phyloP scores from a whole-genome alignment of 1,284 basidiomycete species.

The Apiotrichum porosum region DNA sequence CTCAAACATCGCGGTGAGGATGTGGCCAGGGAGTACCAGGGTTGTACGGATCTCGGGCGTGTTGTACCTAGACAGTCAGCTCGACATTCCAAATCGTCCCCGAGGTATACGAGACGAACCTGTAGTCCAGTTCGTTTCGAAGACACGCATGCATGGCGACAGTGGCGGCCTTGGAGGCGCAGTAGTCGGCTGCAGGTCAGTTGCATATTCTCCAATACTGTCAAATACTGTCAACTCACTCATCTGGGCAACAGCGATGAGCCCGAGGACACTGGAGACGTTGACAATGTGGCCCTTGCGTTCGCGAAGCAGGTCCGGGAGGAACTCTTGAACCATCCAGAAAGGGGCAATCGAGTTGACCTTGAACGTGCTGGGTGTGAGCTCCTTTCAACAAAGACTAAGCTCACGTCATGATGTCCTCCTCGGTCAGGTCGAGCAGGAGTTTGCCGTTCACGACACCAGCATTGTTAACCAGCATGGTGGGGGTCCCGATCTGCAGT shows the following conservation, averaged over 20 bases:
- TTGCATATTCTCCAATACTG: neutral
- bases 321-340: constrained; percentile 84
- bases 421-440: constrained; percentile 68
- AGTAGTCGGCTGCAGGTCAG: constrained; percentile 66
- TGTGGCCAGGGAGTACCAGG: constrained; percentile 69
- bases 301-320: constrained; percentile 78
- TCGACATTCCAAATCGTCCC: neutral
- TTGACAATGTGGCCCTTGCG: constrained; percentile 83
- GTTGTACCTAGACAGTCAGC: constrained; percentile 57
- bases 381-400: neutral
- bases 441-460: constrained; percentile 89
- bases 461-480: constrained; percentile 90
- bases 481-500: constrained; percentile 75
- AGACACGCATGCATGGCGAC: constrained; percentile 71
- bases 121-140: constrained; percentile 73
- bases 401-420: constrained; percentile 73
- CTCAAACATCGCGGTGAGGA: constrained; percentile 69
- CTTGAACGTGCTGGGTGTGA: constrained; percentile 68
- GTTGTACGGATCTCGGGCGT: constrained; percentile 72
- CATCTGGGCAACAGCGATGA: constrained; percentile 71
- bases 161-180: constrained; percentile 79
- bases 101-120: constrained; percentile 46
- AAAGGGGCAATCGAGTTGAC: constrained; percentile 86
- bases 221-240: constrained; percentile 57
- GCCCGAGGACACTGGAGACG: constrained; percentile 72